These are phyloP conservation scores for Epichloe uncinata DNA, from an alignment of 2,329 filamentous ascomycete species.

Conservation along the genomic window DNA sequence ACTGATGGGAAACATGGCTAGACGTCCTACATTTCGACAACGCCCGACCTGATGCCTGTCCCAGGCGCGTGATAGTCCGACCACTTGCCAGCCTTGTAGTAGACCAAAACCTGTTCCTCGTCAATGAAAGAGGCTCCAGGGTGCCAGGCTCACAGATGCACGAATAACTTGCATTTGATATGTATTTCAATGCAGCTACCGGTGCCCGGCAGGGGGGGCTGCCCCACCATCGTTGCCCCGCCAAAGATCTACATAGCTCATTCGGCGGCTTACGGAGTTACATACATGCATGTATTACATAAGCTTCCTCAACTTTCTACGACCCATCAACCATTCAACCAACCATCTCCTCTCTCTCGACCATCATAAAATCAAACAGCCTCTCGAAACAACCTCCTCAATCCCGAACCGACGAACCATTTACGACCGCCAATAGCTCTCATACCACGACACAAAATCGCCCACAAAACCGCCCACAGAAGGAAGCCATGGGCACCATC, in stretches of 20 bases:
- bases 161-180: background rate
- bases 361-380: too few relatives aligned
- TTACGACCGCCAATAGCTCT: too few relatives aligned
- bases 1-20: background rate
- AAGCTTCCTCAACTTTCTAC: background rate
- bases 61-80: too few relatives aligned
- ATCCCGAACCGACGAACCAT: too few relatives aligned
- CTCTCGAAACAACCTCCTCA: too few relatives aligned
- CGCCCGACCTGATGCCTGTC: background rate
- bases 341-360: too few relatives aligned
- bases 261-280: background rate
- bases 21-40: background rate
- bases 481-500: constrained; percentile 55
- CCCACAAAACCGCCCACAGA: background rate
- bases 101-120: too few relatives aligned
- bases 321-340: too few relatives aligned
- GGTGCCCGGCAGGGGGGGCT: too few relatives aligned
- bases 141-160: background rate
- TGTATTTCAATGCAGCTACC: background rate
- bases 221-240: background rate
- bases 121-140: background rate
- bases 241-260: background rate
- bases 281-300: too few relatives aligned
- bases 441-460: background rate
- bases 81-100: too few relatives aligned